Evolutionary conservation across 1,139 yeast species (phyloP).

Genomic region (Pneumocystis oryctolagi): DNA sequence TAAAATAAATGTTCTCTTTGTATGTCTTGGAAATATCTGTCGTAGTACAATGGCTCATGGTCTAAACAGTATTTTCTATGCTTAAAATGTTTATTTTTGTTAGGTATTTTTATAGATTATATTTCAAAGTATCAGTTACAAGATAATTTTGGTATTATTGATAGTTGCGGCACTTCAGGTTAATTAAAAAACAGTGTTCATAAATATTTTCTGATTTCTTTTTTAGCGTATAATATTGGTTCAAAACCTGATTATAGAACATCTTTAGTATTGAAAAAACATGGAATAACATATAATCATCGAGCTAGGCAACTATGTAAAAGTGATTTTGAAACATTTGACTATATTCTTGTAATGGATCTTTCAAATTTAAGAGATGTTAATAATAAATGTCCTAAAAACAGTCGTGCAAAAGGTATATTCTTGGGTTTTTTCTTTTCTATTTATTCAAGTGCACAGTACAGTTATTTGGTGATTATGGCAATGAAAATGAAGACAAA

Average conservation of each 20-base stretch:
- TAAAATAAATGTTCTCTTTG: neutral
- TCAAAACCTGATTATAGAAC: constrained; percentile 1
- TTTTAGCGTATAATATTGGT: neutral
- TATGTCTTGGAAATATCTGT: neutral
- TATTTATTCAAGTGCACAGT: neutral
- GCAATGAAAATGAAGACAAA: neutral
- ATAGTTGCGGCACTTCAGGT: constrained; percentile 31
- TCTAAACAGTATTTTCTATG: neutral
- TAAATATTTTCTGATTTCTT: neutral
- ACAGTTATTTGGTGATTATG: constrained; percentile 9
- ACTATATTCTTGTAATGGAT: constrained; percentile 12
- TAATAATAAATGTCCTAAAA: constrained; percentile 2
- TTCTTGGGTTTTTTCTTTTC: neutral
- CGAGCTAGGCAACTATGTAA: constrained; percentile 4
- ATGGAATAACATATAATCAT: neutral
- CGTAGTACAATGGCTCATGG: constrained; percentile 1
- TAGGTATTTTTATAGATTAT: constrained; percentile 58
- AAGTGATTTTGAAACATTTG: constrained; percentile 7
- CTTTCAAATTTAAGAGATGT: constrained; percentile 6
- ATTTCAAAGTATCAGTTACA: constrained; percentile 38
- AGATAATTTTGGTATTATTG: constrained; percentile 39
- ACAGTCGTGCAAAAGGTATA: neutral
- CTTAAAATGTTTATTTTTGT: neutral
- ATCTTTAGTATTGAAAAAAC: neutral
- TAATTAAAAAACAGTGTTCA: neutral